Percentiles rank a stretch among this genome's conserved stretches.
phyloP scores from a whole-genome alignment of 1,284 basidiomycete species.

The Ganoderma leucocontextum region DNA sequence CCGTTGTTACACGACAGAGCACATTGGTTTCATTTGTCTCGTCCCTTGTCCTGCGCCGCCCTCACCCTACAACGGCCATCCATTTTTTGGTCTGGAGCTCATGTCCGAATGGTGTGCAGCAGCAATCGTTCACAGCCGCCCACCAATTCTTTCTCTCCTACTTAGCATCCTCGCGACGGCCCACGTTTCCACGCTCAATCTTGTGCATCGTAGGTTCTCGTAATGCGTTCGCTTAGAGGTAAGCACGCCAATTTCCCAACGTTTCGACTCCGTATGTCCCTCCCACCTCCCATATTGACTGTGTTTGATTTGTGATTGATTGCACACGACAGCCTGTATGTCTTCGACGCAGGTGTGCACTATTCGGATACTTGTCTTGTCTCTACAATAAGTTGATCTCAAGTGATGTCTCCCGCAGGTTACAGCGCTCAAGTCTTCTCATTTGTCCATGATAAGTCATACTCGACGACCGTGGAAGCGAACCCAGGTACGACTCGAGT shows the following conservation, averaged over 20 bases:
- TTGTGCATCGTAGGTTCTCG: neutral
- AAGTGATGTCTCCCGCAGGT: neutral
- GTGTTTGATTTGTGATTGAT: neutral
- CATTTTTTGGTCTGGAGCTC: neutral
- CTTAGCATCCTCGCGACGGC: neutral
- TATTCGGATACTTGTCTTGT: neutral
- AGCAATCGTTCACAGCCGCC: neutral
- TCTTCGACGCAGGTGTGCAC: neutral
- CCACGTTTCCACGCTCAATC: neutral
- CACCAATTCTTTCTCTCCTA: conserved; percentile 5
- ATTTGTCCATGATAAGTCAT: conserved; percentile 3
- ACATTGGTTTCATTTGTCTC: neutral
- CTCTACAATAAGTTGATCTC: neutral
- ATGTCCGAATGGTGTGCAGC: neutral
- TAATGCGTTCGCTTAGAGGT: neutral
- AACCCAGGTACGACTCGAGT: neutral
- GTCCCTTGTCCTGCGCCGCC: neutral
- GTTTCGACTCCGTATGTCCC: neutral
- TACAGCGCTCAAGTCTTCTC: neutral
- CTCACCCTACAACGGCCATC: neutral
- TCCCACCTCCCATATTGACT: neutral
- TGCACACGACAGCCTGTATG: neutral
- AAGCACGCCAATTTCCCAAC: neutral
- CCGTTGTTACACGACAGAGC: neutral
- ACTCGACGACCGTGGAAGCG: neutral